phyloP scores from a whole-genome alignment of 768 basidiomycete genomes.

The Macrolepiota dolichaula region DNA sequence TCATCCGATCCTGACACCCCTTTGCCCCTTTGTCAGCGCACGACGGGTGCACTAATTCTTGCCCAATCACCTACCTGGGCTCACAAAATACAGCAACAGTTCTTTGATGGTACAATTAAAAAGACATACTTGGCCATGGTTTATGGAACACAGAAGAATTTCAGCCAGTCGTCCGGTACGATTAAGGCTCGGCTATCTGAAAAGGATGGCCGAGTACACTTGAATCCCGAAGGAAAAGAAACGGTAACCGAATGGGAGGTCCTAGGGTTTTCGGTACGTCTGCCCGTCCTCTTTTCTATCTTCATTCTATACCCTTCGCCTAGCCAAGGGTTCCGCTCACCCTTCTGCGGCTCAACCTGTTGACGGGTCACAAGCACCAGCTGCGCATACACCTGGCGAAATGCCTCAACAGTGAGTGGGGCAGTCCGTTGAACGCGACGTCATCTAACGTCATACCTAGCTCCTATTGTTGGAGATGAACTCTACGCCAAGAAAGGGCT shows the following conservation, averaged over 20 bases:
- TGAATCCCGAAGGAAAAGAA: conserved; percentile 31
- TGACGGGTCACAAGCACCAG: conserved; percentile 70
- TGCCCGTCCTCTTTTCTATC: background rate
- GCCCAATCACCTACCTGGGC: conserved; percentile 42
- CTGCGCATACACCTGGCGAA: conserved; percentile 63
- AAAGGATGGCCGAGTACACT: conserved; percentile 42
- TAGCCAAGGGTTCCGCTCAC: conserved; percentile 47
- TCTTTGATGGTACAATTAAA: conserved; percentile 39
- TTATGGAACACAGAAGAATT: conserved; percentile 45
- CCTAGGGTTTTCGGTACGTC: conserved; percentile 53
- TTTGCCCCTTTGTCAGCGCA: conserved; percentile 34
- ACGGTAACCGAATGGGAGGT: conserved; percentile 57
- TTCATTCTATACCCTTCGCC: conserved; percentile 1
- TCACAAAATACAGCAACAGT: conserved; percentile 53
- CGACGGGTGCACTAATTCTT: conserved; percentile 61
- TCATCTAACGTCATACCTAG: conserved; percentile 28
- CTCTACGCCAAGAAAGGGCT: conserved; percentile 40
- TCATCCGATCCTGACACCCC: background rate
- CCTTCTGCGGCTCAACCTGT: conserved; percentile 50
- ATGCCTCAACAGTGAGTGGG: conserved; percentile 39
- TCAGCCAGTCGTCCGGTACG: conserved; percentile 32
- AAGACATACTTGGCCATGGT: conserved; percentile 69
- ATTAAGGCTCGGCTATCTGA: conserved; percentile 42
- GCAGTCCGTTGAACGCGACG: background rate
- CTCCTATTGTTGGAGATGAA: conserved; percentile 64